Conservation (phyloP, 2,329 filamentous ascomycete genomes). For the Mycosphaerella arachidis region DNA sequence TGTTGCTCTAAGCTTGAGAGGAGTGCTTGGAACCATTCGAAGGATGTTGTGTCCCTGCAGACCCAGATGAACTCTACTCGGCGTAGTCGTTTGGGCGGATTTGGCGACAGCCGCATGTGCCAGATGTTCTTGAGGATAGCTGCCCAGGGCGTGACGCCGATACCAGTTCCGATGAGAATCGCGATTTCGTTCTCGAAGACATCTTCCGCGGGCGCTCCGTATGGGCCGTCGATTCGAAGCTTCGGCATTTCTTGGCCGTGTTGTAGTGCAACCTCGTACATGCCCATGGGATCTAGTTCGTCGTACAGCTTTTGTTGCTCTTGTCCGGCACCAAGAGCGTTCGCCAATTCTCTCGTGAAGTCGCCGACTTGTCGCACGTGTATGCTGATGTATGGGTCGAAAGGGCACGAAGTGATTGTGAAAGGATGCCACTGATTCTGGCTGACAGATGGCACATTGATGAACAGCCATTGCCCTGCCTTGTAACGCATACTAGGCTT, state of each 20-base stretch:
- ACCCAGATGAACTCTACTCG: slow-evolving; percentile 99
- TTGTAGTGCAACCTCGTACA: slow-evolving; percentile 95
- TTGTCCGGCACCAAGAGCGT: slow-evolving; percentile 84
- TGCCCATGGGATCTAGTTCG: slow-evolving; percentile 83
- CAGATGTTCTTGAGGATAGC: slow-evolving; percentile 95
- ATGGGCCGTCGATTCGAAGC: slow-evolving; percentile 89
- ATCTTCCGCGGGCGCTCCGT: slow-evolving; percentile 93
- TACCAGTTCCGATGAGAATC: slow-evolving; percentile 79
- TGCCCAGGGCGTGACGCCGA: slow-evolving; percentile 83
- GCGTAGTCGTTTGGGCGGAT: slow-evolving; percentile 81
- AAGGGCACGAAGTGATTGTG: slow-evolving; percentile 96
- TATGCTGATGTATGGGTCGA: slow-evolving; percentile 88
- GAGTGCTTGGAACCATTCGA: slow-evolving; percentile 98
- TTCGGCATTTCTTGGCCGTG: slow-evolving; percentile 89
- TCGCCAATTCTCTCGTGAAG: slow-evolving; percentile 89
- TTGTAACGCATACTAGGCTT: slow-evolving; percentile 98
- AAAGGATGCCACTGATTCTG: slow-evolving; percentile 96
- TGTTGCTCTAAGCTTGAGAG: slow-evolving; percentile 87
- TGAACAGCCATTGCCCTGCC: slow-evolving; percentile 95
- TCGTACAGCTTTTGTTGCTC: slow-evolving; percentile 89
- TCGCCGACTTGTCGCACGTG: slow-evolving; percentile 96
- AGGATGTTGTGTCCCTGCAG: slow-evolving; percentile 89
- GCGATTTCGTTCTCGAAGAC: slow-evolving; percentile 92
- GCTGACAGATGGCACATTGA: slow-evolving; percentile 86
- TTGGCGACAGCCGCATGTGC: slow-evolving; percentile 85